Conservation (phyloP, 345 rosid genomes). For the Rhizophora apiculata region DNA sequence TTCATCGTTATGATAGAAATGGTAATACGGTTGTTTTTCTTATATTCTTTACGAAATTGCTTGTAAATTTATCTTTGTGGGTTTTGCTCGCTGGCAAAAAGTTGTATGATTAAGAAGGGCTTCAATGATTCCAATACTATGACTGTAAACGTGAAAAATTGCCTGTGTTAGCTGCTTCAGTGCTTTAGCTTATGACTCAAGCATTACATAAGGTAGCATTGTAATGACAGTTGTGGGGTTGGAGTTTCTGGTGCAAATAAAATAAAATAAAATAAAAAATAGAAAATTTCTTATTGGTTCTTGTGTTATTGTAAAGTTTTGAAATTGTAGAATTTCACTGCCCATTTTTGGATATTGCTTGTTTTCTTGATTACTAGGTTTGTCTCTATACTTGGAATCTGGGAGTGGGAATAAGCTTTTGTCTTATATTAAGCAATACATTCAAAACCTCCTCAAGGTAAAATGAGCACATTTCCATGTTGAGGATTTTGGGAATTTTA, state of each 20-base stretch:
- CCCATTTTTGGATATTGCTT: background rate
- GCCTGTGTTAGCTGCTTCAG: too few relatives aligned
- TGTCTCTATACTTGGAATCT: conserved; percentile 55
- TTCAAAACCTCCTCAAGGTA: conserved; percentile 67
- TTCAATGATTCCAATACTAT: background rate
- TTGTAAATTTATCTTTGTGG: background rate
- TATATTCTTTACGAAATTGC: background rate
- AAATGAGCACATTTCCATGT: background rate
- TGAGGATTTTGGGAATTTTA: background rate
- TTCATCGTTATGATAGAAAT: conserved; percentile 47
- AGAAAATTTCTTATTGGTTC: too few relatives aligned
- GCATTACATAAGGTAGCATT: too few relatives aligned
- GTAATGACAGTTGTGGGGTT: too few relatives aligned
- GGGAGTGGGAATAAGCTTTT: conserved; percentile 71
- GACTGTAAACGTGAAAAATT: too few relatives aligned
- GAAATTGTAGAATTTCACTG: background rate
- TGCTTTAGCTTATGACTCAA: too few relatives aligned
- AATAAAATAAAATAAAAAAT: too few relatives aligned
- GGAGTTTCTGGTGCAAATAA: too few relatives aligned
- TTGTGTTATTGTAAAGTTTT: too few relatives aligned
- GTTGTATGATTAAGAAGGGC: background rate
- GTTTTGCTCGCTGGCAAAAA: background rate
- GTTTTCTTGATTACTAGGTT: conserved; percentile 37
- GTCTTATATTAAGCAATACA: conserved; percentile 42
- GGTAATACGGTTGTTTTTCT: conserved; percentile 31